Base-by-base conservation (phyloP, 2,329 filamentous ascomycete species). In the Diaporthe capsici region DNA sequence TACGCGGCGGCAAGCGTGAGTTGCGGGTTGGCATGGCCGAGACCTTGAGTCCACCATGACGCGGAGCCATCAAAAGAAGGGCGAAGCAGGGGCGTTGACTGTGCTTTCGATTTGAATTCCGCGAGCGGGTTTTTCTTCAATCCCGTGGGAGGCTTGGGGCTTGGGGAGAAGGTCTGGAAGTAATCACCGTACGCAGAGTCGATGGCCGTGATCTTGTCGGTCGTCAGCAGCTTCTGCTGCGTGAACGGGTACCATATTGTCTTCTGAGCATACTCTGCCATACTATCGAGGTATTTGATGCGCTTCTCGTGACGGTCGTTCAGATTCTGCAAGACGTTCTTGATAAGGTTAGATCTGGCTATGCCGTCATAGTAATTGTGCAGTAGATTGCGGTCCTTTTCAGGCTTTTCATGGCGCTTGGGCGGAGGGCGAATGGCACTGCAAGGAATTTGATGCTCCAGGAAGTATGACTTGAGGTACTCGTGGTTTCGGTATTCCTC, bases 31-130 rank as follows among this genome's bases (percentile, higher is more conserved):
- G 92, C 93, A 78, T 97, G 95, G 1, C 95, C 95, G 0, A 97
- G 88, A 2, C 95, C 95, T 83, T 97, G 95, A 0, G 95, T 97
- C 95, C 95, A 97, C 95, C 95, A 97, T 0, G 94, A 96, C 1
- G 94, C 94, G 0, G 94, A 97, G 3, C 93, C 95, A 79, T 97
- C 95, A 73, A 97, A 95, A 0, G 93, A 92, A 1, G 94, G 89
- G 61, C 88, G 88, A 0, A 95, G 84, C 4, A 91, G 80, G 17
- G 58, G 39, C 8, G 2, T 31, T 15, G 34, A n/a, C 22, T 17
- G n/a, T n/a, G 8, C 34, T 20, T 44, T 31, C 20, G 1, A 5
- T 8, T 44, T 31, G 34, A 9, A 84, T 22, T 13, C 34, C 1
- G 4, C 12, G 17, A 7, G 20, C 13, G 44, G 17, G 8, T 12